Conservation (phyloP, 345 rosid species). For the Eutrema yunnanense region DNA sequence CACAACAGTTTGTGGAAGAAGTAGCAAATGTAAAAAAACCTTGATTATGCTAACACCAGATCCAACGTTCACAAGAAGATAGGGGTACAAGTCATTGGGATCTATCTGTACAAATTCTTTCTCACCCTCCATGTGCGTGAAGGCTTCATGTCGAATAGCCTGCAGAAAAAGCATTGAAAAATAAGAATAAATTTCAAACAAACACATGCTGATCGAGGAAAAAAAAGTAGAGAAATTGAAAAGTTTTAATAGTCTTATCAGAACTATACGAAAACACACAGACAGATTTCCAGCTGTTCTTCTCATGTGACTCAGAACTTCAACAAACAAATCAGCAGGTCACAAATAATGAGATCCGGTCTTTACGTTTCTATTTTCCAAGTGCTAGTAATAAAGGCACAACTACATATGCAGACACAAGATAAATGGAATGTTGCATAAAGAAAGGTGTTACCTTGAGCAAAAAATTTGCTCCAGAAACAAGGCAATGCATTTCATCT, state of each 20-base stretch:
- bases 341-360: background rate
- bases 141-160: constrained; percentile 99
- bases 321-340: background rate
- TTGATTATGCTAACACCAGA: constrained; percentile 99
- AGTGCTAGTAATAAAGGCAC: background rate
- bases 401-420: background rate
- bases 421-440: constrained; percentile 3
- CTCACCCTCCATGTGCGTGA: constrained; percentile 88
- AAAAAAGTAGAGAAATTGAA: background rate
- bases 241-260: background rate
- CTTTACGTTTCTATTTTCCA: background rate
- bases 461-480: constrained; percentile 96
- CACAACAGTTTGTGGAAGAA: background rate
- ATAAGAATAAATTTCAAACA: background rate
- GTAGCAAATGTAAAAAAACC: constrained; percentile 34
- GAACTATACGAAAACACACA: background rate
- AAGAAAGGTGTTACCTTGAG: constrained; percentile 57
- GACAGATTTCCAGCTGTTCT: background rate
- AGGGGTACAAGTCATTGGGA: constrained; percentile 82
- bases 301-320: background rate
- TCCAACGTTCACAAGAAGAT: constrained; percentile 96
- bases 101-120: constrained; percentile 97
- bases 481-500: constrained; percentile 99
- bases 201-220: background rate
- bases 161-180: constrained; percentile 17